Conservation (phyloP, 192 early-diverging fungal genomes). For the Linnemannia elongata region DNA sequence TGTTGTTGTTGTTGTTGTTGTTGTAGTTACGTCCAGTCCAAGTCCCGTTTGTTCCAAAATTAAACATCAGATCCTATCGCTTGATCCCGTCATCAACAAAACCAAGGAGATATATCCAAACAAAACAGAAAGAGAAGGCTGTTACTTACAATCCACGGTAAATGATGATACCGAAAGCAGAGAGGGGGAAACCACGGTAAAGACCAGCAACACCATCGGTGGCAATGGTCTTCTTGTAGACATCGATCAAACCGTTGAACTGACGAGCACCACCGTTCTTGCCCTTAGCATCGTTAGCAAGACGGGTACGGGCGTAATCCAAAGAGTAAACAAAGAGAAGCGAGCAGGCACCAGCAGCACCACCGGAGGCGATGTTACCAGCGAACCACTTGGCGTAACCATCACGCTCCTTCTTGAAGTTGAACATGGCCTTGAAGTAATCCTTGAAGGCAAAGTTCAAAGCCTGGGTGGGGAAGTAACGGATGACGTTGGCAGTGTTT, state of each 20-base stretch:
- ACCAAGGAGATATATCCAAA: neutral
- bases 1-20: neutral
- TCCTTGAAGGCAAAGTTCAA: slow-evolving; percentile 99
- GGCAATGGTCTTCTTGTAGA: slow-evolving; percentile 87
- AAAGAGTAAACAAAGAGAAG: slow-evolving; percentile 95
- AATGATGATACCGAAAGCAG: slow-evolving; percentile 57
- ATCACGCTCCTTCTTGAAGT: slow-evolving; percentile 81
- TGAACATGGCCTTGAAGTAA: slow-evolving; percentile 98
- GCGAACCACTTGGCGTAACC: slow-evolving; percentile 92
- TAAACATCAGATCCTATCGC: neutral
- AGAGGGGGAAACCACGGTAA: slow-evolving; percentile 84
- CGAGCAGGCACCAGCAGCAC: slow-evolving; percentile 83
- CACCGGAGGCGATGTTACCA: slow-evolving; percentile 97
- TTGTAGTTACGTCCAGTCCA: neutral
- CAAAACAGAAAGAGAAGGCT: neutral
- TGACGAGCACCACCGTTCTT: slow-evolving; percentile 90
- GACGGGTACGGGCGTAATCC: slow-evolving; percentile 99
- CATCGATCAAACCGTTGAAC: slow-evolving; percentile 93
- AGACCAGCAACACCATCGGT: slow-evolving; percentile 93
- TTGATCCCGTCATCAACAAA: neutral
- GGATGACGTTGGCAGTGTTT: slow-evolving; percentile 97
- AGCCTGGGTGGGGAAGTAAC: slow-evolving; percentile 99
- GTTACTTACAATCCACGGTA: slow-evolving; percentile 54
- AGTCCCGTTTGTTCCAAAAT: neutral
- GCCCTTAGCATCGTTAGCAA: slow-evolving; percentile 89